Evolutionary conservation across 495 filamentous ascomycete genomes (phyloP), one percentile per base, ranked within the genome.

Genomic region (Aspergillus avenaceus): DNA sequence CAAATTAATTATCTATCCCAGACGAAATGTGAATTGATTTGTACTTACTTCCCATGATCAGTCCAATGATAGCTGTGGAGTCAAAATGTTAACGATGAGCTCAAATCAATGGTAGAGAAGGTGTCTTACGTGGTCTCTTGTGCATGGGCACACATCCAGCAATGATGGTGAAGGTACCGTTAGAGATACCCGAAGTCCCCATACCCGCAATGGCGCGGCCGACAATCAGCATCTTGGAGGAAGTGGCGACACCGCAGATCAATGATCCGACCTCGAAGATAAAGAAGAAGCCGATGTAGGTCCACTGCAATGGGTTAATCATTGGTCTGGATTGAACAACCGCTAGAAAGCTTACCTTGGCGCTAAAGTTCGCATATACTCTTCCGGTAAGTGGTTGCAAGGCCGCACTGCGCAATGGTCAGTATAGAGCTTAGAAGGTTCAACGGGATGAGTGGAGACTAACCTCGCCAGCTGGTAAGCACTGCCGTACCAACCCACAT

Each of bases 131-230:
- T 36, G 48, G 74, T 34, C 69, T 55, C 47, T 73, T 76, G 21
- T 67, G 28, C 27, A 74, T 40, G 0, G 78, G 70, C 4, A 71
- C 64, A 11, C 59, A 61, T 1, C 53, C 66, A 6, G 71, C 53
- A 14, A 79, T 48, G n/a, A 81, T 76, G 3, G 69, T 74, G 12
- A 79, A 37, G 16, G 58, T 66, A 13, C 77, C 77, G 52, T 75
- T 81, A 40, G 63, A 47, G n/a, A 83, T 53, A 0, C 79, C 66
- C 34, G 55, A 68, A 14, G 49, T 56, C 54, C 62, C 50, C 32
- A 70, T 54, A 26, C 70, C 70, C 1, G 66, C 68, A 21, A 73
- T 43, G 8, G 69, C 65, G 26, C 68, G 60, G 3, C 68, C 70
- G 12, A 70, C 34, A 23, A 72, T 72, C 16, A 73, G 50, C 47